These are phyloP conservation scores for Talaromyces verruculosus DNA, from an alignment of 2,329 filamentous ascomycete genomes.

Conservation along the genomic window DNA sequence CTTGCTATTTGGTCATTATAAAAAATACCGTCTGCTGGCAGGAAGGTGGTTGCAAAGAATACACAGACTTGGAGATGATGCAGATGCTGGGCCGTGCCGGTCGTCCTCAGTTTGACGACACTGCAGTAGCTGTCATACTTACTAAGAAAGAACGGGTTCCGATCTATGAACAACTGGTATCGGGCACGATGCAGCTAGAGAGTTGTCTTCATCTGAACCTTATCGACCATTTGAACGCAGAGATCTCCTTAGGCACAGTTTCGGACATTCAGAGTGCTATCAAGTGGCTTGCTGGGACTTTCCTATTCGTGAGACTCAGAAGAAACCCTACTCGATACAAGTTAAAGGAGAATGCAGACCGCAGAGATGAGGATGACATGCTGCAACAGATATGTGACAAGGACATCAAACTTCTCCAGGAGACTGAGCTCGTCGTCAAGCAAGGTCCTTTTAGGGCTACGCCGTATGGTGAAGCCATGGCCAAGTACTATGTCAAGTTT, in stretches of 20 bases:
- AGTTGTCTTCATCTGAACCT: constrained; percentile 76
- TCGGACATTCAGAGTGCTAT: constrained; percentile 64
- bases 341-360: constrained; percentile 55
- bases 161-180: constrained; percentile 71
- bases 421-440: constrained; percentile 57
- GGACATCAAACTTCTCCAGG: constrained; percentile 65
- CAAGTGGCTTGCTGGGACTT: constrained; percentile 74
- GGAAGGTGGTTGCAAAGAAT: constrained; percentile 63
- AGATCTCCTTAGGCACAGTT: constrained; percentile 75
- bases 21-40: constrained; percentile 74
- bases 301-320: constrained; percentile 71
- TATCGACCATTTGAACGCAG: constrained; percentile 80
- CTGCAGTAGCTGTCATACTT: constrained; percentile 75
- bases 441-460: constrained; percentile 60
- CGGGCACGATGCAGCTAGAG: constrained; percentile 71
- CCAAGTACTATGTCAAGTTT: constrained; percentile 76
- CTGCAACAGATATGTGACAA: constrained; percentile 70
- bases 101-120: constrained; percentile 77
- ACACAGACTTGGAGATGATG: constrained; percentile 81
- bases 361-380: constrained; percentile 58
- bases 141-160: constrained; percentile 64
- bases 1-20: constrained; percentile 78
- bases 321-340: constrained; percentile 71
- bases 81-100: constrained; percentile 87
- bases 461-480: constrained; percentile 76